Evolutionary conservation across 176 grass and related monocot genomes (phyloP), one percentile per base, ranked within the genome.

Genomic region (Stipa capillata): DNA sequence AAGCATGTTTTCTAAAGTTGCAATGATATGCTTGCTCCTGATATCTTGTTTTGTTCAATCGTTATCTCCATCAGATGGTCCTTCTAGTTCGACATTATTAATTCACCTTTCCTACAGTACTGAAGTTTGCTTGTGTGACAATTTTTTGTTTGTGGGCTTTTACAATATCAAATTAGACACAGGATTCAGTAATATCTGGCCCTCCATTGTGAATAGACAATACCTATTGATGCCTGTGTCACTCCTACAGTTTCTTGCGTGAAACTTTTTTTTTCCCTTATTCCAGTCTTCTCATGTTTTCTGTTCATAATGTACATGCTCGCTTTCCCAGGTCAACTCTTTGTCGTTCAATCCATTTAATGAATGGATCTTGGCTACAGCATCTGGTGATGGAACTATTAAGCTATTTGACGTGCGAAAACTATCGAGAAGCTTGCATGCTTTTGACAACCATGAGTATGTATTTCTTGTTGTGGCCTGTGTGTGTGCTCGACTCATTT

Each of bases 261-360:
- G 63, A 35, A 73, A 56, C 6, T 47, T 44, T 4, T 75, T 78
- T 32, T 39, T 69, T n/a, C n/a, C 35, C 0, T 48, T 12, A 17
- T 61, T 61, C 11, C 64, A 78, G 18, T 43, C 12, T 29, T 66
- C 4, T 65, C 28, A 5, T 56, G 32, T 28, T 55, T 82, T 63
- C 57, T 71, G 31, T 78, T 89, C 44, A 60, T 84, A 41, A 68
- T 74, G 11, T 51, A 17, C 1, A 8, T 42, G 0, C 1, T 49
- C 57, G 37, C 40, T 76, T 74, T 72, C 37, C 20, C 84, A 99
- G 96, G 96, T 93, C 8, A 95, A 99, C 86, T 95, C 96, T 32
- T 40, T 99, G 29, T 95, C 96, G 44, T 99, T 99, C 84, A 99
- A 90, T 82, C 92, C 96, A 58, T 95, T 93, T 70, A 99, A 93